These are phyloP conservation scores for Microcyclosporella mali DNA, from an alignment of 2,329 filamentous ascomycete genomes.

Conservation along the genomic window DNA sequence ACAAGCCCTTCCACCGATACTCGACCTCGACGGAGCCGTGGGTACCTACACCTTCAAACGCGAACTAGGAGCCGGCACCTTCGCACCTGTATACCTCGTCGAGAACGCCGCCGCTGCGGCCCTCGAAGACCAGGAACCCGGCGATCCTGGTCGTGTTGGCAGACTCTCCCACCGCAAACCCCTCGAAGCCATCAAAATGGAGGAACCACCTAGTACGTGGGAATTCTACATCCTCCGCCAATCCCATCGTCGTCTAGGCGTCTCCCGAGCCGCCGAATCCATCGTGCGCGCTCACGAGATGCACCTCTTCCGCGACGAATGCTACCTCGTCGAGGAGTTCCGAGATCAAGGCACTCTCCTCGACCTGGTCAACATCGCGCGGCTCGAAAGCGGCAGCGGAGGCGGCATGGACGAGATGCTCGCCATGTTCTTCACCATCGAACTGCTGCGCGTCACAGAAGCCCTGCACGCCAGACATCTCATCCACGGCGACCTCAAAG, in stretches of 20 bases:
- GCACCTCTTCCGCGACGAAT: slow-evolving; percentile 85
- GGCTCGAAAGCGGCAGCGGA: slow-evolving; percentile 49
- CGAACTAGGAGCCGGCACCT: slow-evolving; percentile 87
- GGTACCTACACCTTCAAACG: slow-evolving; percentile 71
- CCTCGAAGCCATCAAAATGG: slow-evolving; percentile 90
- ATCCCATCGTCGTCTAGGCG: slow-evolving; percentile 67
- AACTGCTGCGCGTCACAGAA: slow-evolving; percentile 85
- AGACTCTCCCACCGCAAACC: slow-evolving; percentile 53
- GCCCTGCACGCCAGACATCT: slow-evolving; percentile 72
- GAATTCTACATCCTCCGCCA: slow-evolving; percentile 94
- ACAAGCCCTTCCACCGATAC: slow-evolving; percentile 53
- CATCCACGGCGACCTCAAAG: slow-evolving; percentile 89
- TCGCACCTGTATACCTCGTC: slow-evolving; percentile 89
- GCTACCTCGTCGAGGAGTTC: slow-evolving; percentile 81
- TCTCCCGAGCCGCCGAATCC: slow-evolving; percentile 63
- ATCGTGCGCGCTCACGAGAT: slow-evolving; percentile 81
- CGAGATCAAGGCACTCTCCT: slow-evolving; percentile 85
- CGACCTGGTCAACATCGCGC: slow-evolving; percentile 86
- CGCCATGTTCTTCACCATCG: slow-evolving; percentile 92
- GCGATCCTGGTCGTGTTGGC: slow-evolving; percentile 52
- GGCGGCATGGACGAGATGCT: slow-evolving; percentile 82
- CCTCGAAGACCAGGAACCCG: slow-evolving; percentile 35
- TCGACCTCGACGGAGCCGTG: slow-evolving; percentile 61
- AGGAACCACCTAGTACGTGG: slow-evolving; percentile 81
- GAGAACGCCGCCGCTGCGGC: slow-evolving; percentile 49